Percentiles rank a stretch among this genome's conserved stretches.
Conservation (phyloP, 2,329 filamentous ascomycete species). For the Rachicladosporium sp. region DNA sequence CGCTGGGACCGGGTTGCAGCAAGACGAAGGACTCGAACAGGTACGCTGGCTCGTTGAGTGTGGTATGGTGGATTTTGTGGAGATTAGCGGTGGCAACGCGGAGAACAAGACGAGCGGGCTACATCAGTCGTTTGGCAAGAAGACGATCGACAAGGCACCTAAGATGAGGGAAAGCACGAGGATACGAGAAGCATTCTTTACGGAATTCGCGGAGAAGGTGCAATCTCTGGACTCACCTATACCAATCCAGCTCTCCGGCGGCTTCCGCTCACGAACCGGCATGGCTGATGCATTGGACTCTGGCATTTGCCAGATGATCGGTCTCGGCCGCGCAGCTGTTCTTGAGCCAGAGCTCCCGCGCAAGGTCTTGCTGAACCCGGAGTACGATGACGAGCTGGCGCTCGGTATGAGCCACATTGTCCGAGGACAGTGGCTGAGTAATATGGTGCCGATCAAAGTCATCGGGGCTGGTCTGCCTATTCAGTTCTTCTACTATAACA, state of each 20-base stretch:
- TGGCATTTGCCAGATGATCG: slow-evolving; percentile 38
- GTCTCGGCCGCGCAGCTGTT: slow-evolving; percentile 35
- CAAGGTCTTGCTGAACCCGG: slow-evolving; percentile 23
- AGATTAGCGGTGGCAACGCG: slow-evolving; percentile 49
- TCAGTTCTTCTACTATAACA: slow-evolving; percentile 26
- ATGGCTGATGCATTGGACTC: slow-evolving; percentile 38
- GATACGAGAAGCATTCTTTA: slow-evolving; percentile 54
- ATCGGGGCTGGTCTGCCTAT: slow-evolving; percentile 21
- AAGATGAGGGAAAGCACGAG: slow-evolving; percentile 27
- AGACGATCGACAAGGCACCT: slow-evolving; percentile 25
- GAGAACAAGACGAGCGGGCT: slow-evolving; percentile 14
- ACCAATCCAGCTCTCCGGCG: slow-evolving; percentile 42
- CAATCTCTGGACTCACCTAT: slow-evolving; percentile 15
- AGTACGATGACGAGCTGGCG: slow-evolving; percentile 15
- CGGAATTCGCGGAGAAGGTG: slow-evolving; percentile 42
- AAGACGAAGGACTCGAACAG: slow-evolving; percentile 46
- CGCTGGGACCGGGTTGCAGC: slow-evolving; percentile 13
- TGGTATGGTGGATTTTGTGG: slow-evolving; percentile 50
- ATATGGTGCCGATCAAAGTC: slow-evolving; percentile 21
- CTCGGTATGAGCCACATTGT: slow-evolving; percentile 20
- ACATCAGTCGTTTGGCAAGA: slow-evolving; percentile 12
- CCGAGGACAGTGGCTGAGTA: slow-evolving; percentile 21
- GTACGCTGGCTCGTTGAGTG: slow-evolving; percentile 37
- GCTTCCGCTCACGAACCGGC: slow-evolving; percentile 43
- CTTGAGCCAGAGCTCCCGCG: slow-evolving; percentile 32